Base-by-base conservation (phyloP, 495 filamentous ascomycete species). In the Lophiotrema nucula region DNA sequence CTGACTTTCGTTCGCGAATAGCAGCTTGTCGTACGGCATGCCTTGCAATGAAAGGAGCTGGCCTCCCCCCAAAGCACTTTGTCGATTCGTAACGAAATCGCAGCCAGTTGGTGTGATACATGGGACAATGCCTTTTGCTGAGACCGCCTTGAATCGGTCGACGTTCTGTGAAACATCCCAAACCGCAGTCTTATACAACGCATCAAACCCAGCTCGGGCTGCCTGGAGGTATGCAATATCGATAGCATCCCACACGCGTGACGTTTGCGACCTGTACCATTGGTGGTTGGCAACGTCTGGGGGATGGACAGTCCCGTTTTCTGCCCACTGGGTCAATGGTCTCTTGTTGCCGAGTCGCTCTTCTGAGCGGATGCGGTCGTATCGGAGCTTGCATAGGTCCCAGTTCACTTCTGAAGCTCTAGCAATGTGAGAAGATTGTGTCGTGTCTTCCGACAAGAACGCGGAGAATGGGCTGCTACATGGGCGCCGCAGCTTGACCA, bases 111-210 rank as follows among this genome's bases (percentile, higher is more conserved):
- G 90, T 0, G 88, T 92, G 26, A 92, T 72, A 65, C 89, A 93
- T 0, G 79, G 78, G 2, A 79, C 75, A 16, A 91, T 78, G 0
- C 89, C 89, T 44, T 69, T 72, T 0, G 74, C 58, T 51, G 84
- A 79, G 15, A 8, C 15, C 15, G 8, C 15, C 31, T 35, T 35
- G 27, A 74, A 74, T 16, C 85, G 78, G 59, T 88, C 86, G 16
- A 88, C 73, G 57, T 90, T 92, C 66, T 95, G 90, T 16, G 88
- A 90, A 1, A 90, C 67, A 46, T 95, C 88, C 47, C 81, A 77
- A 50, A 78, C 76, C 19, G 77, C 73, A 70, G 80, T 81, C 67
- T 91, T 91, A 72, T 75, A 88, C 39, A 73, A 73, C 42, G 82
- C 72, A 61, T 92, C 88, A 53, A 78, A 80, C 11, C 37, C 62